Conservation (phyloP, 768 basidiomycete species). For the Phlebiopsis flavidoalba region DNA sequence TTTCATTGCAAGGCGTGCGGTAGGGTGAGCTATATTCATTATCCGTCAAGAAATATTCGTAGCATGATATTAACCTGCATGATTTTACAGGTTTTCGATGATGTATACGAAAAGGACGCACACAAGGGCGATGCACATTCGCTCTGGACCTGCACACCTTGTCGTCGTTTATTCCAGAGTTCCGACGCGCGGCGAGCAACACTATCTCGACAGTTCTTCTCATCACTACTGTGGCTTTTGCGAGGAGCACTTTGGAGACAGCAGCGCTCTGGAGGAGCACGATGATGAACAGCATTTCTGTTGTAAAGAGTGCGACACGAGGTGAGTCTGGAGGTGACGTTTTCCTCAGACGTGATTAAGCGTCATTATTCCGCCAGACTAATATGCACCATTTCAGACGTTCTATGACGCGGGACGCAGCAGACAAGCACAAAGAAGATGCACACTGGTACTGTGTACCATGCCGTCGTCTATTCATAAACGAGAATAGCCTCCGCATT, state of each 20-base stretch:
- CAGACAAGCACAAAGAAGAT: constrained; percentile 11
- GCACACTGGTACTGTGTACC: constrained; percentile 35
- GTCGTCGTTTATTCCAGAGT: neutral
- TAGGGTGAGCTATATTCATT: too few species aligned
- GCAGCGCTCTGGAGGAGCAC: constrained; percentile 34
- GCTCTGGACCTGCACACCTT: neutral
- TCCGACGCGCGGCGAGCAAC: neutral
- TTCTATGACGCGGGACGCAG: constrained; percentile 19
- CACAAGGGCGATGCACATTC: too few species aligned
- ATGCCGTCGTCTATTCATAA: constrained; percentile 41
- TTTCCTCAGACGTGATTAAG: too few species aligned
- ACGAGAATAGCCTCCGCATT: constrained; percentile 32
- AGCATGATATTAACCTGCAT: too few species aligned
- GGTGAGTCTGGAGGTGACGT: too few species aligned
- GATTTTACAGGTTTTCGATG: too few species aligned
- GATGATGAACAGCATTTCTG: constrained; percentile 12
- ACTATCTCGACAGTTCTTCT: neutral
- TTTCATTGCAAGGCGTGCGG: too few species aligned
- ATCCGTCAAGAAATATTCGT: too few species aligned
- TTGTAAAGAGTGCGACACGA: neutral
- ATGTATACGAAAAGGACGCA: too few species aligned
- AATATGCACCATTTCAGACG: too few species aligned
- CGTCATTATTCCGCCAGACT: too few species aligned
- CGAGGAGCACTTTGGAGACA: constrained; percentile 33
- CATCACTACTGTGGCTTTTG: neutral